Percentiles rank a stretch among this genome's conserved stretches.
Evolutionary conservation across 139 green algal species (phyloP).

Genomic region (Desmodesmus armatus): DNA sequence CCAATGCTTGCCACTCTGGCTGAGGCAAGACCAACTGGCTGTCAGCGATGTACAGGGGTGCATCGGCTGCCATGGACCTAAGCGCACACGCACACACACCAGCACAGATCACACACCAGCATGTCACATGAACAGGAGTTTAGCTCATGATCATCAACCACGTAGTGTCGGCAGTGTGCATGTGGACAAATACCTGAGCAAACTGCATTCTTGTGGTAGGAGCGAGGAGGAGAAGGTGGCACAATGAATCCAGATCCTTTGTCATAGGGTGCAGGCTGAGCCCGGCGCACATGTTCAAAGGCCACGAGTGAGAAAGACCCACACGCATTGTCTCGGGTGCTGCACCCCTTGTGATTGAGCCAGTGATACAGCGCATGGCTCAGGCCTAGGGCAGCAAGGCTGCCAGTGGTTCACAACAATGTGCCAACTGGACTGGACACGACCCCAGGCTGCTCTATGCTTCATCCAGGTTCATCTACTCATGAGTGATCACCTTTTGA

Average conservation of each 20-base stretch:
- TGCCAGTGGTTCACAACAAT: too few species aligned
- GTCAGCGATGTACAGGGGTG: slow-evolving; percentile 3
- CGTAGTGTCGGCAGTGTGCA: not conserved
- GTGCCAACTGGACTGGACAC: too few species aligned
- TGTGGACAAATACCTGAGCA: too few species aligned
- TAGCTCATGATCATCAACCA: not conserved
- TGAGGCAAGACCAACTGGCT: slow-evolving; percentile 24
- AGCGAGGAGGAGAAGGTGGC: too few species aligned
- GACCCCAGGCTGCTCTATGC: too few species aligned
- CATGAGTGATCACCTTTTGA: slow-evolving; percentile 13
- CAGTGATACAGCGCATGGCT: not conserved
- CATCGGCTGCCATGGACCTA: not conserved
- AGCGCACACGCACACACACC: too few species aligned
- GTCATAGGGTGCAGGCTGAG: too few species aligned
- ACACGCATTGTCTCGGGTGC: too few species aligned
- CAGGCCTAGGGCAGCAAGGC: not conserved
- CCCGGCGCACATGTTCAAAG: too few species aligned
- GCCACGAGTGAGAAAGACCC: too few species aligned
- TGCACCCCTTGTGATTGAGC: not conserved
- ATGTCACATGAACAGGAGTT: not conserved
- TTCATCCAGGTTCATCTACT: not conserved
- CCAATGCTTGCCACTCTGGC: slow-evolving; percentile 17
- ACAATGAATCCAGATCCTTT: too few species aligned
- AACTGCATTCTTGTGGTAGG: too few species aligned
- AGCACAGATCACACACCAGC: not conserved